Percentiles rank a stretch among this genome's conserved stretches.
phyloP scores from a whole-genome alignment of 164 flowering plant genomes.

The Aristolochia contorta region DNA sequence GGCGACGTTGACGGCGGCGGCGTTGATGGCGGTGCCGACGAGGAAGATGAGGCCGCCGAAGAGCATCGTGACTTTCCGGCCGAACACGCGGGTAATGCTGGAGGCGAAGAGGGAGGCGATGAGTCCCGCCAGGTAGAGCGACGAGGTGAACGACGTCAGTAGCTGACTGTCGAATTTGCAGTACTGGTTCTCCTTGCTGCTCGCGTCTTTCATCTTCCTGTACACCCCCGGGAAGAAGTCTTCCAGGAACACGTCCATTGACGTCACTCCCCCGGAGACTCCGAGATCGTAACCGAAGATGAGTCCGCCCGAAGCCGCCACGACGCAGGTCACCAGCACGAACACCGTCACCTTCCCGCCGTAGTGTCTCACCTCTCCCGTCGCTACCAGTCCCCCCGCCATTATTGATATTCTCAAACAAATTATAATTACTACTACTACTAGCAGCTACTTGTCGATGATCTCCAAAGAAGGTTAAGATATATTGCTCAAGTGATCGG shows the following conservation, averaged over 20 bases:
- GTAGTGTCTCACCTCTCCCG: constrained; percentile 11
- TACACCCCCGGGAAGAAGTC: constrained; percentile 22
- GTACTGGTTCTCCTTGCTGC: constrained; percentile 5
- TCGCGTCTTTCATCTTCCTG: not conserved
- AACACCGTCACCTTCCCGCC: constrained; percentile 16
- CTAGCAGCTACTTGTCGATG: no score
- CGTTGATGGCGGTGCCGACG: constrained; percentile 25
- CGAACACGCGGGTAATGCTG: constrained; percentile 15
- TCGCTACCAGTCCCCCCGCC: constrained; percentile 21
- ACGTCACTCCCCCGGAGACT: constrained; percentile 29
- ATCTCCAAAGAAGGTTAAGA: no score
- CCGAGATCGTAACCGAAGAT: constrained; percentile 34
- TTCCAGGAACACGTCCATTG: constrained; percentile 23
- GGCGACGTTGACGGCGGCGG: constrained; percentile 13
- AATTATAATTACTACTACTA: no score
- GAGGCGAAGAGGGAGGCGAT: constrained; percentile 31
- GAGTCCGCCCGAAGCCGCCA: constrained; percentile 28
- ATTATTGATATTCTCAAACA: no score
- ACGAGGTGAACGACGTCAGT: constrained; percentile 32
- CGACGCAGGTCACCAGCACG: constrained; percentile 21
- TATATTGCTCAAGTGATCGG: no score
- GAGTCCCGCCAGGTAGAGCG: constrained; percentile 32
- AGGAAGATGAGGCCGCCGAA: constrained; percentile 22
- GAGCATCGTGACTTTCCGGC: constrained; percentile 27
- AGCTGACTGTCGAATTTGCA: constrained; percentile 25